Conservation (phyloP, 2,329 filamentous ascomycete genomes). For the Pseudocercospora musae region DNA sequence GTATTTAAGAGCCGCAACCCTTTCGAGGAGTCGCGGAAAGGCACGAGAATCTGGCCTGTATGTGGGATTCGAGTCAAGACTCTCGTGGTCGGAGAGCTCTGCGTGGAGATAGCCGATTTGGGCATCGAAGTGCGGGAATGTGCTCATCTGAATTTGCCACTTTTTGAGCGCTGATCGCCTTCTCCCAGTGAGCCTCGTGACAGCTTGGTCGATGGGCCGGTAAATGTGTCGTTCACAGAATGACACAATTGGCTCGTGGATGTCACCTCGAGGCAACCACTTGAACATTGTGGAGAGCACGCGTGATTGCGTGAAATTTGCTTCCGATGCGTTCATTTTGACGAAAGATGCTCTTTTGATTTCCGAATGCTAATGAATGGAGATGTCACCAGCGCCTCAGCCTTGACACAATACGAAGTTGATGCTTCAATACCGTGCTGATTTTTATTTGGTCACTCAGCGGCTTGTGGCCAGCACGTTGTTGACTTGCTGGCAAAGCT, state of each 20-base stretch:
- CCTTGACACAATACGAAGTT: background rate
- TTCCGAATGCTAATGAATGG: background rate
- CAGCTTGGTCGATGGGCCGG: background rate
- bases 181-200: background rate
- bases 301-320: background rate
- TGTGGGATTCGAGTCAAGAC: background rate
- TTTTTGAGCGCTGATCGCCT: background rate
- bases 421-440: background rate
- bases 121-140: background rate
- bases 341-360: background rate
- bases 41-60: background rate
- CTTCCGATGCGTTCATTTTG: background rate
- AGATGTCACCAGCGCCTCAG: background rate
- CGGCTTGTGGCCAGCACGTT: background rate
- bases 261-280: background rate
- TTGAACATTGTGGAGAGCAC: background rate
- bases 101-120: background rate
- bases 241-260: background rate
- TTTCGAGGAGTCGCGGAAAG: background rate
- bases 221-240: background rate
- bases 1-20: background rate
- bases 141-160: background rate
- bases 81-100: background rate
- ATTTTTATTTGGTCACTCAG: background rate
- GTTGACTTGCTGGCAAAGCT: background rate